Base-by-base conservation (phyloP, 2,329 filamentous ascomycete species). In the Alternaria triticimaculans region DNA sequence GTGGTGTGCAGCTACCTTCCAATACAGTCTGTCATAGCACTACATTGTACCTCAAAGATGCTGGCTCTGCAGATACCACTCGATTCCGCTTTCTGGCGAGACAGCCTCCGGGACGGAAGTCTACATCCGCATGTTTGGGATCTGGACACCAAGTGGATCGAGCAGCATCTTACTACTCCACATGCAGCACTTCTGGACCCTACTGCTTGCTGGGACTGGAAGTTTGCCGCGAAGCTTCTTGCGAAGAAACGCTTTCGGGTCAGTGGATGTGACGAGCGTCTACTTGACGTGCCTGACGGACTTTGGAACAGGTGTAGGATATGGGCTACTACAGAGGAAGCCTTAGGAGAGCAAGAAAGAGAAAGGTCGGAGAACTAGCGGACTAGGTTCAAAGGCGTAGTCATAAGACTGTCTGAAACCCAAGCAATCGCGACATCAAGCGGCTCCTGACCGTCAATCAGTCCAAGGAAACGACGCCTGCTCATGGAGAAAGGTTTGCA, bases 241-340 rank as follows among this genome's bases (percentile, higher is more conserved):
- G 66, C 60, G 25, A 65, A 26, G 20, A 67, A 67, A 15, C 58
- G 60, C n/a, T 67, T 67, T n/a, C 64, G 65, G 6, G 37, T 66
- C 5, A 58, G 49, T 21, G 61, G 55, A 15, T 51, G 55, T 3
- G 68, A 75, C 23, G 30, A 56, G 14, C 55, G 63, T 18, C 48
- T 70, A 5, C 60, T 57, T 4, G 61, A 65, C 15, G 18, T 72
- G 15, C 71, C 71, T 2, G 56, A 65, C 14, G 69, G 71, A 15
- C 63, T 73, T 28, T 74, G 71, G 72, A 75, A 76, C 51, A 60
- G 74, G 45, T 70, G 68, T 28, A 66, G 74, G 25, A 75, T 76
- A 11, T 76, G 73, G 74, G 66, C 57, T 20, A 70, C 69, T 21
- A 54, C 74, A 7, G 65, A 72, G 54, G 65, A 71, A 48, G 72